These are phyloP conservation scores for Cunninghamia lanceolata DNA, from an alignment of 75 land plant species.

Conservation along the genomic window DNA sequence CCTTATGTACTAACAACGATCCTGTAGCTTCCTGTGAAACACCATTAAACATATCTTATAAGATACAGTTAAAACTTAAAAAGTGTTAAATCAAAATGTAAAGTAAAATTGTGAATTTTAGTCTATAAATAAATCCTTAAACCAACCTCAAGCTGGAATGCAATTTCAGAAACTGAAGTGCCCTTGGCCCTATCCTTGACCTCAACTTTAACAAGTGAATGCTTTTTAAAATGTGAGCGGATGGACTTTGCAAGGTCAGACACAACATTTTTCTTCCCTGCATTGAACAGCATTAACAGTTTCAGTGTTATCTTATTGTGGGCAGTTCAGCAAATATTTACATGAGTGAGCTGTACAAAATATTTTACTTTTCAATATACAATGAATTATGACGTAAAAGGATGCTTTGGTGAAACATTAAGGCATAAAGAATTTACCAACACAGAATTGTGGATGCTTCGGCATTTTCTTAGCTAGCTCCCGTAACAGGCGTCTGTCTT, in stretches of 20 bases:
- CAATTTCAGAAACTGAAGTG: slow-evolving; percentile 72
- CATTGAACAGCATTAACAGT: slow-evolving; percentile 1
- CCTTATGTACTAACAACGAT: slow-evolving; percentile 69
- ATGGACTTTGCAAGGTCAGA: slow-evolving; percentile 81
- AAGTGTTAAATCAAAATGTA: neutral
- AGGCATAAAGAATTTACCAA: slow-evolving; percentile 54
- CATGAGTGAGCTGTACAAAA: neutral
- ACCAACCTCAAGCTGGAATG: slow-evolving; percentile 74
- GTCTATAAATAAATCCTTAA: neutral
- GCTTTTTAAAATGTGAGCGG: slow-evolving; percentile 55
- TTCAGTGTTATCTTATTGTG: neutral
- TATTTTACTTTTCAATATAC: neutral
- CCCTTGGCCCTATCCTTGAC: slow-evolving; percentile 90
- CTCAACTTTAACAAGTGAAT: slow-evolving; percentile 80
- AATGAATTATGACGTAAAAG: neutral
- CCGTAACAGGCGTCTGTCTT: slow-evolving; percentile 75
- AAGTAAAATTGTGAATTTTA: neutral
- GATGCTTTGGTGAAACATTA: neutral
- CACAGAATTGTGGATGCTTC: slow-evolving; percentile 62
- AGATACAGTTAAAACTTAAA: neutral
- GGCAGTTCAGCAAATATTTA: neutral
- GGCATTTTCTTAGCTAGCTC: slow-evolving; percentile 71
- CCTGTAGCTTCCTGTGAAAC: slow-evolving; percentile 84
- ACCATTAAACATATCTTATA: neutral
- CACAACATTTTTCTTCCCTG: slow-evolving; percentile 80